Evolutionary conservation across 192 early-diverging fungal genomes (phyloP).

Genomic region (Entomortierella beljakovae): DNA sequence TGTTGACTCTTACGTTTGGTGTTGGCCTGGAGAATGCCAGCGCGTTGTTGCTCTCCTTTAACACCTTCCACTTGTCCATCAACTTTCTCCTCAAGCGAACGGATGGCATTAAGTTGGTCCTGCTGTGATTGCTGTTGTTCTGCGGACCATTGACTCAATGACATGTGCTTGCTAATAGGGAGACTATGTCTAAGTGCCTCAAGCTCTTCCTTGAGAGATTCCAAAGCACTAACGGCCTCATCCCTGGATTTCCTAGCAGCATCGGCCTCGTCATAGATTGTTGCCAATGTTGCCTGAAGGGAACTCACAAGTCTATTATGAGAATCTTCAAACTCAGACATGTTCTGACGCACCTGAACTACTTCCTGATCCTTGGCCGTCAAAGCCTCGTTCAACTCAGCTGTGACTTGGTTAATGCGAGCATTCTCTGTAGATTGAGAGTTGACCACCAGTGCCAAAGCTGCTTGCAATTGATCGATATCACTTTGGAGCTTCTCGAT

Average conservation of each 20-base stretch:
- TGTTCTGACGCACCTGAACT: constrained; percentile 48
- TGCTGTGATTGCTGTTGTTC: constrained; percentile 50
- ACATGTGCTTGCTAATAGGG: constrained; percentile 52
- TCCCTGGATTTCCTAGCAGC: constrained; percentile 51
- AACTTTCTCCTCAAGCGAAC: constrained; percentile 38
- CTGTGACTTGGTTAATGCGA: constrained; percentile 48
- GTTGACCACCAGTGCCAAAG: constrained; percentile 32
- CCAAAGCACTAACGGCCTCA: constrained; percentile 39
- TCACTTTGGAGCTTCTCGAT: constrained; percentile 49
- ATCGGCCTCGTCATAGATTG: constrained; percentile 49
- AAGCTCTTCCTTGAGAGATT: constrained; percentile 40
- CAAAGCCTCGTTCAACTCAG: constrained; percentile 49
- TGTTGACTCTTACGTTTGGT: constrained; percentile 49
- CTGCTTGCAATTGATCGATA: constrained; percentile 38
- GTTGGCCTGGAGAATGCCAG: constrained; percentile 37
- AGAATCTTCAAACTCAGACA: constrained; percentile 53
- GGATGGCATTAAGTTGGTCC: constrained; percentile 45
- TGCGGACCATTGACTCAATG: constrained; percentile 44
- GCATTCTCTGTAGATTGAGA: constrained; percentile 48
- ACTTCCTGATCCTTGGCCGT: constrained; percentile 53
- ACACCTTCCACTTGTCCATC: constrained; percentile 50
- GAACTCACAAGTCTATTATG: constrained; percentile 49
- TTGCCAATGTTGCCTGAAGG: constrained; percentile 44
- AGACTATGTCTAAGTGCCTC: constrained; percentile 47
- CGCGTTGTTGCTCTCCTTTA: constrained; percentile 46